phyloP scores from a whole-genome alignment of 2,329 filamentous ascomycete genomes.

The Sclerotinia nivalis region DNA sequence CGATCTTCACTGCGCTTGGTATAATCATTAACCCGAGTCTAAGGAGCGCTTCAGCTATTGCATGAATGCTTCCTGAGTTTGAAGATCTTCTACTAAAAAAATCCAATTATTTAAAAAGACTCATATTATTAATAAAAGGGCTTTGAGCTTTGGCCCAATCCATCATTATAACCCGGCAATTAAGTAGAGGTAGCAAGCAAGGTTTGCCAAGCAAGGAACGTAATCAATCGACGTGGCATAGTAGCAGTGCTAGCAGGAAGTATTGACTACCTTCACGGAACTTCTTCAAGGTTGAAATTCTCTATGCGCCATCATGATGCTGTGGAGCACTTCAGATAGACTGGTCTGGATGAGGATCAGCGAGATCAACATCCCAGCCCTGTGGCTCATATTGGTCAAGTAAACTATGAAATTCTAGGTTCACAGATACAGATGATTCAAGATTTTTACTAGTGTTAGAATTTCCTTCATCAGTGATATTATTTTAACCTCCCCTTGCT shows the following conservation, averaged over 20 bases:
- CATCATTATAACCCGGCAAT: neutral
- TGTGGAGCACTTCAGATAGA: neutral
- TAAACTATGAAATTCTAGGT: neutral
- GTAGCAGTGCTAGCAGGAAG: neutral
- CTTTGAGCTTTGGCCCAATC: neutral
- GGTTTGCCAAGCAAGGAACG: neutral
- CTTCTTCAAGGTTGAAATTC: neutral
- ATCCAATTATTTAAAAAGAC: neutral
- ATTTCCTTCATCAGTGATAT: slow-evolving; percentile 1
- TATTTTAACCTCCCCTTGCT: neutral
- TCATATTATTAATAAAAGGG: neutral
- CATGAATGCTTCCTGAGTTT: neutral
- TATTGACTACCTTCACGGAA: neutral
- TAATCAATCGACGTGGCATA: neutral
- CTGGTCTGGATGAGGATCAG: neutral
- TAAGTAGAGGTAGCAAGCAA: slow-evolving; percentile 3
- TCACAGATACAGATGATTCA: neutral
- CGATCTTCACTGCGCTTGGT: neutral
- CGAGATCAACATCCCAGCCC: neutral
- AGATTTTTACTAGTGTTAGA: neutral
- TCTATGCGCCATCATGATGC: neutral
- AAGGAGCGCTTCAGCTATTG: neutral
- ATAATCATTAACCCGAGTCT: neutral
- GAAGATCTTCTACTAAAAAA: neutral
- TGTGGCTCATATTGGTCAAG: neutral